Percentiles rank a stretch among this genome's conserved stretches.
These are phyloP conservation scores for Clonostachys chloroleuca DNA, from an alignment of 2,329 filamentous ascomycete genomes.

Conservation along the genomic window DNA sequence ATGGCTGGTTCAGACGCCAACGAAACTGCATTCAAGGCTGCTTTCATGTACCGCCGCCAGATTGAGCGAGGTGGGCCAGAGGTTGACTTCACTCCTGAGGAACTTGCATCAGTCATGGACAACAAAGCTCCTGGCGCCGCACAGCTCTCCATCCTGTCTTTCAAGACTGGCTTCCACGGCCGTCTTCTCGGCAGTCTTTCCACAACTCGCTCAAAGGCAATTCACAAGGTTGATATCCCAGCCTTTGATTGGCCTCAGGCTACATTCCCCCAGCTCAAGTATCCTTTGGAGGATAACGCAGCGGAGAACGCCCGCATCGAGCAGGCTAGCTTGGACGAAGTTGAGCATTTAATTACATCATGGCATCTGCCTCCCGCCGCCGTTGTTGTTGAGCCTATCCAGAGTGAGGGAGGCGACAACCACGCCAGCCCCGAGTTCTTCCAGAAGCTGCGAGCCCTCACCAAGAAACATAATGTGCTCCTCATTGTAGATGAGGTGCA, in stretches of 20 bases:
- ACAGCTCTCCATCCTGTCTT: conserved; percentile 77
- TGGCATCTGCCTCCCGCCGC: conserved; percentile 79
- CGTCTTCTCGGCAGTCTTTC: conserved; percentile 84
- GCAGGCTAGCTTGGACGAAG: conserved; percentile 74
- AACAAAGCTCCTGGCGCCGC: conserved; percentile 77
- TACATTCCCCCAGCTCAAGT: conserved; percentile 79
- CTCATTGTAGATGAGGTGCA: conserved; percentile 94
- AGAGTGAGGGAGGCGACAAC: conserved; percentile 93
- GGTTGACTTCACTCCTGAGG: conserved; percentile 75
- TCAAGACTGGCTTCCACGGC: conserved; percentile 86
- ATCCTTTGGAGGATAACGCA: conserved; percentile 75
- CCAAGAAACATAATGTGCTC: conserved; percentile 71
- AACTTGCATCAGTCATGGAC: conserved; percentile 71
- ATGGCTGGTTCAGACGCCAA: conserved; percentile 90
- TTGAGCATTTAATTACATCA: conserved; percentile 74
- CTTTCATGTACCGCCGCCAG: conserved; percentile 88
- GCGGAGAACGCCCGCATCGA: conserved; percentile 82
- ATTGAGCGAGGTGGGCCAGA: conserved; percentile 69
- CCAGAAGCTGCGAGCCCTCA: conserved; percentile 75
- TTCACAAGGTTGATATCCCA: conserved; percentile 93
- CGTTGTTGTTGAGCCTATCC: conserved; percentile 83
- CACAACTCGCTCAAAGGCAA: conserved; percentile 86
- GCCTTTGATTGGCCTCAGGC: conserved; percentile 95
- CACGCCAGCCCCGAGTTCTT: conserved; percentile 87
- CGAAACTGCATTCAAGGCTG: conserved; percentile 91